Percentiles rank a stretch among this genome's conserved stretches.
Conservation (phyloP, 257 asterid species). For the Solanum pimpinellifolium region DNA sequence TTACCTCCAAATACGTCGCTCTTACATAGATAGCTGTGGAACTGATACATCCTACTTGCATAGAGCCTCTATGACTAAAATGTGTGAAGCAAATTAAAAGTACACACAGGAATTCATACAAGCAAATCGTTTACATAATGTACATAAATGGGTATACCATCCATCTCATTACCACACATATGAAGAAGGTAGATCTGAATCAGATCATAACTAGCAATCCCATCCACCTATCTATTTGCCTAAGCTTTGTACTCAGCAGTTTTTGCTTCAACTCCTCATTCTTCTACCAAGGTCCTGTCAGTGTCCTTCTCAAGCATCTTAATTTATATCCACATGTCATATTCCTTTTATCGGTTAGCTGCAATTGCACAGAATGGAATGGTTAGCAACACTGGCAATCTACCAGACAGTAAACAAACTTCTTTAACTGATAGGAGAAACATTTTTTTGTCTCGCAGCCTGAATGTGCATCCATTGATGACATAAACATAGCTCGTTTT, state of each 20-base stretch:
- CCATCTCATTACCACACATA: slow-evolving; percentile 1
- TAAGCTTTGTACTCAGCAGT: not conserved
- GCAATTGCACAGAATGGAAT: not conserved
- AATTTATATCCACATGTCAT: slow-evolving; percentile 43
- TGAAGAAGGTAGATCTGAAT: not conserved
- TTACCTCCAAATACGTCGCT: not conserved
- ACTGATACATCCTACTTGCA: not conserved
- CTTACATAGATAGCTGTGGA: not conserved
- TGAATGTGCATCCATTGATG: not conserved
- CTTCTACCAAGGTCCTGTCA: slow-evolving; percentile 80
- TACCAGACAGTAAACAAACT: not conserved
- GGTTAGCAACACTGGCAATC: not conserved
- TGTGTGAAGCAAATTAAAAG: not conserved
- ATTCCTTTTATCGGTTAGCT: slow-evolving; percentile 45
- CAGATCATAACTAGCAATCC: slow-evolving; percentile 7
- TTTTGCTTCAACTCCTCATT: not conserved
- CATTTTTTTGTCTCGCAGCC: not conserved
- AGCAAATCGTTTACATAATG: slow-evolving; percentile 8
- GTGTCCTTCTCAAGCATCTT: slow-evolving; percentile 63
- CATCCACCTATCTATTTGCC: slow-evolving; percentile 1
- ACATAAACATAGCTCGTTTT: not conserved
- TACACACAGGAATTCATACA: not conserved
- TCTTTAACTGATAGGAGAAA: not conserved
- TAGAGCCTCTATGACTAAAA: not conserved
- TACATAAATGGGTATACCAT: not conserved